Evolutionary conservation across 192 early-diverging fungal genomes (phyloP).

Genomic region (Bifiguratus adelaidae): DNA sequence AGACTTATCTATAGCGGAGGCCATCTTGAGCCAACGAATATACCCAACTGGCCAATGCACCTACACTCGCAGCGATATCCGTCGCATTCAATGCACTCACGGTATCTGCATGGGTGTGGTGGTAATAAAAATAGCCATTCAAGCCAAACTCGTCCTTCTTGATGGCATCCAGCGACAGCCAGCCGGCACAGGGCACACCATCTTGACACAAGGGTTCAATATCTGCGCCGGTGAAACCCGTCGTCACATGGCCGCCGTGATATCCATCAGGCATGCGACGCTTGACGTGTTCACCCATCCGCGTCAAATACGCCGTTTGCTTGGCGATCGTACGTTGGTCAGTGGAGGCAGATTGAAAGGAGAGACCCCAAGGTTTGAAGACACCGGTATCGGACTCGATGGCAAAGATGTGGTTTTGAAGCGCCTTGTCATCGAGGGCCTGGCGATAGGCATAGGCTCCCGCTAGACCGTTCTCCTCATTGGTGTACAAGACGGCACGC

Average conservation of each 20-base stretch:
- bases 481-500: constrained; percentile 50
- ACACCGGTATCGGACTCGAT: constrained; percentile 51
- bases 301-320: too few relatives aligned
- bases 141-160: constrained; percentile 25
- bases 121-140: constrained; percentile 46
- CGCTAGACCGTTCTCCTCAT: constrained; percentile 44
- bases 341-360: constrained; percentile 23
- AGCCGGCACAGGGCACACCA: constrained; percentile 46
- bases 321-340: too few relatives aligned
- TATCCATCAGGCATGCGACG: constrained; percentile 19
- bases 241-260: constrained; percentile 25
- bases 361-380: constrained; percentile 49
- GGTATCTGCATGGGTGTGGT: constrained; percentile 41
- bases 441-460: constrained; percentile 39
- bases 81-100: constrained; percentile 40
- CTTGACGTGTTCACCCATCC: constrained; percentile 18
- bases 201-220: constrained; percentile 36
- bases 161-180: constrained; percentile 31
- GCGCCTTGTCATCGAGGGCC: constrained; percentile 19
- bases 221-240: constrained; percentile 31
- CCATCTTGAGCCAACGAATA: too few relatives aligned
- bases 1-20: too few relatives aligned
- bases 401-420: constrained; percentile 35
- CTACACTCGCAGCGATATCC: too few relatives aligned
- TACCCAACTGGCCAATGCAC: too few relatives aligned